Percentiles rank a stretch among this genome's conserved stretches.
These are phyloP conservation scores for Ananas comosus DNA, from an alignment of 176 grass and related monocot species.

Conservation along the genomic window DNA sequence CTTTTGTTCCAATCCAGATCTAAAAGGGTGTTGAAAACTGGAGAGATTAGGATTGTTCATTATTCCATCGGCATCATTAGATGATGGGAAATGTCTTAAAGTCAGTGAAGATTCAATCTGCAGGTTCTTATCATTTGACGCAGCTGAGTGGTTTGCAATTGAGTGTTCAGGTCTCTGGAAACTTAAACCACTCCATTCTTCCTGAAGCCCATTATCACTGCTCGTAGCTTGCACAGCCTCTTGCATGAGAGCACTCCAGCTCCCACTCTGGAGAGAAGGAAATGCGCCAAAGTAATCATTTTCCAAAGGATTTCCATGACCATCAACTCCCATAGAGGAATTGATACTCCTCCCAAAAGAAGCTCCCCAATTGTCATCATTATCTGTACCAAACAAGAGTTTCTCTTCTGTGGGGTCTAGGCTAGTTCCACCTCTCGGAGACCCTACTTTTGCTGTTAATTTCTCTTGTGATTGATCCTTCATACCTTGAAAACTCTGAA, in stretches of 20 bases:
- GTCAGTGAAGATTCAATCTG: slow-evolving; percentile 22
- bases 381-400: slow-evolving; percentile 69
- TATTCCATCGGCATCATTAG: slow-evolving; percentile 31
- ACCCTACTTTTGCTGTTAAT: slow-evolving; percentile 33
- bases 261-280: slow-evolving; percentile 72
- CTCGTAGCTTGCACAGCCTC: slow-evolving; percentile 71
- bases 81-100: slow-evolving; percentile 19
- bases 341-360: slow-evolving; percentile 50
- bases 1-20: slow-evolving; percentile 37
- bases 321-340: slow-evolving; percentile 13
- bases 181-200: slow-evolving; percentile 70
- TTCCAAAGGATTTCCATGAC: slow-evolving; percentile 36
- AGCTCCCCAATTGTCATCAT: slow-evolving; percentile 65
- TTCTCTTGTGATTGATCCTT: slow-evolving; percentile 52
- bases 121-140: slow-evolving; percentile 24
- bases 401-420: slow-evolving; percentile 89
- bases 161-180: slow-evolving; percentile 57
- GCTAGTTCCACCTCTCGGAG: slow-evolving; percentile 52
- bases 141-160: slow-evolving; percentile 23
- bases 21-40: slow-evolving; percentile 49
- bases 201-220: slow-evolving; percentile 68
- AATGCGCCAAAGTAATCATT: slow-evolving; percentile 50
- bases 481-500: slow-evolving; percentile 41
- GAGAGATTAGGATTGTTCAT: slow-evolving; percentile 39
- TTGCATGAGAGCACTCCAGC: slow-evolving; percentile 99